Base-by-base conservation (phyloP, 2,329 filamentous ascomycete genomes). In the Fusarium buharicum region DNA sequence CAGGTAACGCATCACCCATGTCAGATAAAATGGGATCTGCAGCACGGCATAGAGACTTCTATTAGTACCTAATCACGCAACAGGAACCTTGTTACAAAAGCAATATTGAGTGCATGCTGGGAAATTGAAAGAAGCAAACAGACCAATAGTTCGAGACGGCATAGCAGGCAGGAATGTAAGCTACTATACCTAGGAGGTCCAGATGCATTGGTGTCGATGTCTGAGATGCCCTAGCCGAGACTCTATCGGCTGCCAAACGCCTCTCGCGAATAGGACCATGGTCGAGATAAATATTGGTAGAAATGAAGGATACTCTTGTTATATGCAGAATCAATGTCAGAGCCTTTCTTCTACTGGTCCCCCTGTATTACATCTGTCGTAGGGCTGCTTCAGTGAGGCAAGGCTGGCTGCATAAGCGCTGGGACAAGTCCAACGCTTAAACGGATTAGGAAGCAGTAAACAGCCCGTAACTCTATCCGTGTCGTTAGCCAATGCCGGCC, bases 401-500 rank as follows among this genome's bases (percentile, higher is more conserved):
- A 30, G 13, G 28, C 6, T 5, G 28, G 28, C 38, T 30, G 31
- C 49, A 44, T 16, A 36, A 27, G 38, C 22, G 22, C 22, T 24
- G 22, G 6, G 22, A 24, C 4, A 24, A 8, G 22, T 24, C 8
- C 22, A 24, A 8, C 22, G 33, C 28, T 30, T 36, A 51, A 13
- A 37, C 22, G 4, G 13, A 30, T 30, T 30, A 13, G 28, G 28
- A 30, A 12, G 28, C 13, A 2, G 12, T 28, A 28, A 28, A 28
- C 27, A 11, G 27, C 10, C 10, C 27, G 27, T 28, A 28, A 28
- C 27, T 28, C 12, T 28, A 28, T 46, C 51, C 2, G 39, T 18
- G 14, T 17, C 50, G 38, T 11, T 48, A 38, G 27, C 60, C 50
- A 64, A 45, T 60, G 8, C 47, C 14, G 12, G 6, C 22, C n/a